Evolutionary conservation across 169 alveolate species (phyloP).

Genomic region (Theileria parva): DNA sequence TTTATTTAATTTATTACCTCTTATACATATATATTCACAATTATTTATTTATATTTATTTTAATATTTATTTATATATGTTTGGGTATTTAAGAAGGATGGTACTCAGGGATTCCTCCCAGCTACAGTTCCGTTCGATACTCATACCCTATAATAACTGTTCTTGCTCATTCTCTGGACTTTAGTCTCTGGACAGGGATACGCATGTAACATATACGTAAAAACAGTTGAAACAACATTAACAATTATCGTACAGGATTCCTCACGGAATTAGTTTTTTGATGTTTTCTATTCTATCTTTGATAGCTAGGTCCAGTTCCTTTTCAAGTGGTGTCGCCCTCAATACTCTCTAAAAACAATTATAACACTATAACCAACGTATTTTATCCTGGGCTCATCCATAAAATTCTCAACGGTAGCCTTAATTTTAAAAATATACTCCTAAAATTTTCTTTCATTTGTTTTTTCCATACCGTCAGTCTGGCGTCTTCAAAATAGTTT

Average conservation of each 20-base stretch:
- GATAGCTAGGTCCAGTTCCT: slow-evolving; percentile 32
- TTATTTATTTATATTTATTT: background rate
- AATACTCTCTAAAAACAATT: slow-evolving; percentile 8
- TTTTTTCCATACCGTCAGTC: slow-evolving; percentile 35
- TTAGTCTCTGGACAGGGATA: slow-evolving; percentile 1
- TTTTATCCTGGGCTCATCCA: slow-evolving; percentile 56
- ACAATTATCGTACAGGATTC: background rate
- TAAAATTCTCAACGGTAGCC: slow-evolving; percentile 48
- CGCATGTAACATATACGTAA: slow-evolving; percentile 5
- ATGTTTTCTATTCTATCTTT: slow-evolving; percentile 35
- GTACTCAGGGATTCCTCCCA: slow-evolving; percentile 6
- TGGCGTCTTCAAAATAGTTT: slow-evolving; percentile 64
- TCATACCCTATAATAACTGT: slow-evolving; percentile 28
- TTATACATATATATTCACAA: background rate
- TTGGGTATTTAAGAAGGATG: slow-evolving; percentile 42
- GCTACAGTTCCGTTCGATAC: slow-evolving; percentile 20
- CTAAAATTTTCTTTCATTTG: background rate
- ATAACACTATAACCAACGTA: slow-evolving; percentile 18
- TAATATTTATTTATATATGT: background rate
- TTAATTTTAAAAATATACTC: slow-evolving; percentile 54
- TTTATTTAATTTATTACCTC: background rate
- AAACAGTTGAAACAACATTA: background rate
- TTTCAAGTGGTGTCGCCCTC: slow-evolving; percentile 41
- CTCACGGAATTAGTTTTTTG: slow-evolving; percentile 13
- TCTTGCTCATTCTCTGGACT: slow-evolving; percentile 2